Conservation (phyloP, 192 early-diverging fungal genomes). For the Cladochytrium replicatum region DNA sequence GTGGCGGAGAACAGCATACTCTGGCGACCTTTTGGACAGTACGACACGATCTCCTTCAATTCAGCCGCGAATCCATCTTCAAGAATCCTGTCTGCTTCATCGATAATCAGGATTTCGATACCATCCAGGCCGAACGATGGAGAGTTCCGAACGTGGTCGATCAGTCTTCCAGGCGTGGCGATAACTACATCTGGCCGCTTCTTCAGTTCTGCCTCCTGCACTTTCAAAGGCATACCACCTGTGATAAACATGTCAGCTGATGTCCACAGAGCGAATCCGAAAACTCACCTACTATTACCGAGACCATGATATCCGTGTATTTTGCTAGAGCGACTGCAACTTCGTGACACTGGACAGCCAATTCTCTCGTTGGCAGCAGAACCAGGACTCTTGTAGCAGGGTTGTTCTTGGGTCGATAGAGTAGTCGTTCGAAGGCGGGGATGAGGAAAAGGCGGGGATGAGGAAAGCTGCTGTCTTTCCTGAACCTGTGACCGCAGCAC, state of each 20-base stretch:
- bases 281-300: slow-evolving; percentile 56
- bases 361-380: slow-evolving; percentile 93
- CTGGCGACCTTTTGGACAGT: slow-evolving; percentile 80
- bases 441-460: slow-evolving; percentile 93
- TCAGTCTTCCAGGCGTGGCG: slow-evolving; percentile 95
- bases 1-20: slow-evolving; percentile 99
- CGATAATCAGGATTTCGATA: slow-evolving; percentile 95
- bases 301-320: slow-evolving; percentile 84
- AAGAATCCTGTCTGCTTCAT: slow-evolving; percentile 97
- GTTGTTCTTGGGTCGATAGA: slow-evolving; percentile 76
- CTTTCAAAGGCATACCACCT: slow-evolving; percentile 77
- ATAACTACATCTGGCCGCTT: slow-evolving; percentile 87
- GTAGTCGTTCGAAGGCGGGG: slow-evolving; percentile 87
- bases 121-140: slow-evolving; percentile 72
- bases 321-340: slow-evolving; percentile 76
- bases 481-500: slow-evolving; percentile 94
- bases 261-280: too few relatives aligned
- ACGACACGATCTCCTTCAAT: slow-evolving; percentile 85
- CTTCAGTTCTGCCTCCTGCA: slow-evolving; percentile 79
- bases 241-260: neutral
- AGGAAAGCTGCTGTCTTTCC: too few relatives aligned
- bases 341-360: slow-evolving; percentile 93
- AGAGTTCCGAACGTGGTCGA: slow-evolving; percentile 95
- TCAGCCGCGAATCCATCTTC: slow-evolving; percentile 97
- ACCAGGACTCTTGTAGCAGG: slow-evolving; percentile 79